phyloP scores from a whole-genome alignment of 148 eudicot genomes.

The Pouteria glomerata region DNA sequence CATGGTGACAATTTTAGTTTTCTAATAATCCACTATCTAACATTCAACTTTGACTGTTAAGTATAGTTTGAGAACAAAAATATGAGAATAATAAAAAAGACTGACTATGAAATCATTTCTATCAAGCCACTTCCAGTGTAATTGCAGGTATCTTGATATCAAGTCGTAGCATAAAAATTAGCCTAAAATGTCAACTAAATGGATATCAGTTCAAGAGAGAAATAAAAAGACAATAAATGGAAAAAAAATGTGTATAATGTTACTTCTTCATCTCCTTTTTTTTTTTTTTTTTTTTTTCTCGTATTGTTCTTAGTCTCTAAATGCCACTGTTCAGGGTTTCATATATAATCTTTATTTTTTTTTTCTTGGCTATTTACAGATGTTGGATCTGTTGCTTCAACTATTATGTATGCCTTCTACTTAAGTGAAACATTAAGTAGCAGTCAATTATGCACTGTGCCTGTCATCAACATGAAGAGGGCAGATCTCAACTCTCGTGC shows the following conservation, averaged over 20 bases:
- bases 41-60: neutral
- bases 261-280: neutral
- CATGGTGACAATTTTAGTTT: too few species aligned
- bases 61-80: neutral
- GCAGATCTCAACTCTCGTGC: constrained; percentile 28
- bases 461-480: constrained; percentile 49
- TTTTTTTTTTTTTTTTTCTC: neutral
- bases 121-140: too few species aligned
- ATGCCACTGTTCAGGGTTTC: neutral
- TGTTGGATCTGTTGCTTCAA: constrained; percentile 40
- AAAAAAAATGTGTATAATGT: neutral
- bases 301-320: neutral
- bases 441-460: constrained; percentile 33
- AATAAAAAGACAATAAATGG: neutral
- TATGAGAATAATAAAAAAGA: too few species aligned
- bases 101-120: neutral
- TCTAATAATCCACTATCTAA: neutral
- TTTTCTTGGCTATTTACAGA: constrained; percentile 19
- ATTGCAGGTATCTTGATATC: too few species aligned
- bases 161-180: neutral
- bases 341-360: neutral
- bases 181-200: neutral
- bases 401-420: constrained; percentile 44
- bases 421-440: constrained; percentile 22
- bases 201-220: neutral